Base-by-base conservation (phyloP, 257 asterid genomes). In the Nicotiana knightiana region DNA sequence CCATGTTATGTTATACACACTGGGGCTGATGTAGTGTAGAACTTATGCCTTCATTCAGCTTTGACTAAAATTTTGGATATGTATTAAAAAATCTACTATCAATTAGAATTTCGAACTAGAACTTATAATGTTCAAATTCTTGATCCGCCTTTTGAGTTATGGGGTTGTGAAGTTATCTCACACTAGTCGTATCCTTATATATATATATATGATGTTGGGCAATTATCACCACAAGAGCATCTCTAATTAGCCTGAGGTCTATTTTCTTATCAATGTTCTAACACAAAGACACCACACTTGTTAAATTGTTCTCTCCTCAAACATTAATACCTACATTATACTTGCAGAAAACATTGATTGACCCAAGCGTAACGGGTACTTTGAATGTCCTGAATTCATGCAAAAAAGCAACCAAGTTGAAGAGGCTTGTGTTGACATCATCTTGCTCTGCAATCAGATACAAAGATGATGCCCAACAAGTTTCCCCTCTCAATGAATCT, bases 391-490 rank as follows among this genome's bases (percentile, higher is more conserved):
- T 96, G 39, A 90, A 76, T 46, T 94, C 99, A 1, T 93, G 97
- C 91, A 90, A 89, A 91, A 94, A 90, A 89, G 76, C 92, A 13
- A 85, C 84, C 55, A 82, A 83, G 16, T 88, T 93, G 85, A 96
- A 90, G 87, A 91, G 97, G 89, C 91, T 96, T 77, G 97, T 94
- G 39, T 83, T 96, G 24, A 96, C 99, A 21, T 96, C 98, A n/a
- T 96, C 98, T 35, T 96, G 98, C 78, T 92, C 99, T 21, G 81
- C 97, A 46, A 89, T 94, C 54, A 84, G 98, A 87, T 96, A 94
- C 81, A 88, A 97, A 63, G 88, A 90, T 39, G 97, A 94, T 39
- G 94, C 81, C 11, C 88, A 83, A 28, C 68, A 87, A 83, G 83
- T 75, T 37, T 94, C 95, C 21, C 93, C 97, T 32, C 95, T 94